Evolutionary conservation across 768 basidiomycete genomes (phyloP), one percentile per base, ranked within the genome.

Genomic region (Trametes cinnabarina): DNA sequence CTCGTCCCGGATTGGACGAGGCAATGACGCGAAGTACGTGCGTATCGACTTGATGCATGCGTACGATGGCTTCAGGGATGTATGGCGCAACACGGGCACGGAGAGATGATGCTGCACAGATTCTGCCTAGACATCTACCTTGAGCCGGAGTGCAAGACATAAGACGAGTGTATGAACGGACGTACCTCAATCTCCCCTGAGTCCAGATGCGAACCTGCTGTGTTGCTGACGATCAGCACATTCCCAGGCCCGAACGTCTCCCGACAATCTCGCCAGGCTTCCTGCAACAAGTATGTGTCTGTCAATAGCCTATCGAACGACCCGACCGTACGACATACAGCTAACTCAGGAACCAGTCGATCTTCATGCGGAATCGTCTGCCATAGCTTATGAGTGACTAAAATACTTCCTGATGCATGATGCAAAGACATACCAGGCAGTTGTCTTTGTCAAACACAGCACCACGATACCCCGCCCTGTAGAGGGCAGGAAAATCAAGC

Each of bases 401-500:
- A 3, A 40, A 17, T 20, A 20, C 15, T 7, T 6, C 28, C 26
- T 8, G 1, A 34, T 47, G 47, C 22, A 19, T 19, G 11, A 39
- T 14, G 4, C 20, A 17, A 3, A 75, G 88, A 26, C 62, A 14
- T 39, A 92, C 96, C 63, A 98, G 74, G 68, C 96, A 98, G 66
- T 99, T 98, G 69, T 99, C 96, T 74, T 98, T 98, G 80, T 98
- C 96, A 64, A 98, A 89, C 1, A 99, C 85, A 3, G 88, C 91
- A n/a, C 90, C 94, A 44, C 85, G 82, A 69, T 92, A 94, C 4
- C 95, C 94, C 8, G 86, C 83, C 55, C 78, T 77, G 55, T 81
- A 81, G 37, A 98, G 76, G 35, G 84, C 84, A 9, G 64, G 64
- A 77, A 92, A 94, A 72, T 95, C 84, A 66, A 95, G 78, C 63